Evolutionary conservation across 2,329 filamentous ascomycete genomes (phyloP), one percentile per base, ranked within the genome.

Genomic region (Aspergillus quadricinctus): DNA sequence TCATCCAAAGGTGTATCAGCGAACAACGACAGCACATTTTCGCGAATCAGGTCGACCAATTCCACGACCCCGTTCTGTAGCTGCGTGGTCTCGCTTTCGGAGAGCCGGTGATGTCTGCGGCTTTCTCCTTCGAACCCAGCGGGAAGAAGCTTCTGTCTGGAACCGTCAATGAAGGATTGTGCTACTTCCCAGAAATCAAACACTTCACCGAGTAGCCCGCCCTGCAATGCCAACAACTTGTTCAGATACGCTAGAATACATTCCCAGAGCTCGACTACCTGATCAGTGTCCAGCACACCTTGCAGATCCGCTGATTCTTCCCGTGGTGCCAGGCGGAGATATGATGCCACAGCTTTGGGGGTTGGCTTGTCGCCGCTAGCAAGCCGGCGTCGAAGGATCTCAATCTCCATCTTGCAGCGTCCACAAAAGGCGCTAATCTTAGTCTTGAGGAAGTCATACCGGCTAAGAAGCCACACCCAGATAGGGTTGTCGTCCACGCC

Each of bases 401-500:
- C 94, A 62, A 97, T 92, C 73, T 99, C 93, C 19, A 96, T 85
- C 70, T 89, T 90, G 52, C 89, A 88, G n/a, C 92, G 86, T 61
- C 97, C 92, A 52, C 91, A 90, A 14, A 87, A 88, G 0, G 83
- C 80, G 45, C 85, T 84, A 53, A 97, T 93, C 70, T 90, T 95
- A 61, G 86, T 86, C 73, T 94, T 97, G 55, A 99, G 80, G 67
- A 92, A 87, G 61, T 96, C 90, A 69, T 92, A 95, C 48, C 90
- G 87, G 67, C 91, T 96, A 54, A 93, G 79, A 27, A 99, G 84
- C 92, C 94, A 99, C 10, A 95, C 83, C 90, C 90, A 96, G 60
- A 99, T 96, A 1, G 94, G 94, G 66, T 96, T 99, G 57, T 97
- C 92, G 9, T 96, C 89, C 2, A 96, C 92, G 6, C 94, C 95